Percentiles rank a stretch among this genome's conserved stretches.
Conservation (phyloP, 768 basidiomycete species). For the Collybia nuda region DNA sequence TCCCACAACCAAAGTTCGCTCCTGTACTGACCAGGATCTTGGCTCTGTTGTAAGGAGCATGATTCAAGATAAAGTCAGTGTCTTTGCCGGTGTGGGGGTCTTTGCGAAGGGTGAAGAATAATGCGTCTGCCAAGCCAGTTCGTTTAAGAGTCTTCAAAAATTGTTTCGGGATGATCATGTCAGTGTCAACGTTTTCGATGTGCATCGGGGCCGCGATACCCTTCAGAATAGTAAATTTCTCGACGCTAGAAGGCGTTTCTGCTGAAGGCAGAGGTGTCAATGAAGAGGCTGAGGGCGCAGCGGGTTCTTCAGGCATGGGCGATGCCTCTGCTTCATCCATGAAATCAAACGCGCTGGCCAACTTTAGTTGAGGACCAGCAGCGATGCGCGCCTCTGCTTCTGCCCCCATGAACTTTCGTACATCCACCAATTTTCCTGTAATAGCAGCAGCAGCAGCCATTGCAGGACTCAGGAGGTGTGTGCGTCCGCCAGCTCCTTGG, state of each 20-base stretch:
- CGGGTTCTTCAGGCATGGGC: conserved; percentile 39
- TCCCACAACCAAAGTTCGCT: conserved; percentile 89
- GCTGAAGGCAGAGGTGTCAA: conserved; percentile 35
- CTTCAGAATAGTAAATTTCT: conserved; percentile 68
- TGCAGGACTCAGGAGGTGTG: conserved; percentile 86
- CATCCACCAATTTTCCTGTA: conserved; percentile 82
- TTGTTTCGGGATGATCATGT: conserved; percentile 93
- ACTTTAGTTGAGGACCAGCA: conserved; percentile 61
- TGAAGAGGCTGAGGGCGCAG: conserved; percentile 17
- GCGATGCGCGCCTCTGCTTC: conserved; percentile 40
- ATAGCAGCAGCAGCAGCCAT: conserved; percentile 93
- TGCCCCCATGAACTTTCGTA: conserved; percentile 68
- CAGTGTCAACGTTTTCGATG: conserved; percentile 87
- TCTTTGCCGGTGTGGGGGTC: conserved; percentile 76
- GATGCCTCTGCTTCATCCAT: conserved; percentile 68
- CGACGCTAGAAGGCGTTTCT: conserved; percentile 45
- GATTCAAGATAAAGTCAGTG: conserved; percentile 85
- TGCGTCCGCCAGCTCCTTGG: conserved; percentile 84
- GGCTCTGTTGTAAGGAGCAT: conserved; percentile 70
- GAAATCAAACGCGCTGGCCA: conserved; percentile 71
- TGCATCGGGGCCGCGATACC: conserved; percentile 80
- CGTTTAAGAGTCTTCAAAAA: conserved; percentile 92
- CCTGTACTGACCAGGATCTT: conserved; percentile 84
- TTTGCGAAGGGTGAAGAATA: conserved; percentile 82
- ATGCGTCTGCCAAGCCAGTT: conserved; percentile 79